Evolutionary conservation across 768 basidiomycete genomes (phyloP).

Genomic region (Psilocybe cyanescens): DNA sequence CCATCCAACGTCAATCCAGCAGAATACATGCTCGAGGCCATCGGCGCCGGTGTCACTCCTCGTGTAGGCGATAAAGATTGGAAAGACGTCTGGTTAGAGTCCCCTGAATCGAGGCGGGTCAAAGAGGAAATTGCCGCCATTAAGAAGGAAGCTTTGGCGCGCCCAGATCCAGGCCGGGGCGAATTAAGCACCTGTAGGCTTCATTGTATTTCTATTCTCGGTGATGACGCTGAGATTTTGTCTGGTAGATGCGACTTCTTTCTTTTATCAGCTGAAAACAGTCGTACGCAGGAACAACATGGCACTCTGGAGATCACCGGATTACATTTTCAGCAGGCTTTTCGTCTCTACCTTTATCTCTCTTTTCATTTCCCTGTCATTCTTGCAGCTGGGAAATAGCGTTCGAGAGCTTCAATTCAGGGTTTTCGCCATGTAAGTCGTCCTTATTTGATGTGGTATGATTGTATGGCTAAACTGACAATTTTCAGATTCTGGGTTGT

Average conservation of each 20-base stretch:
- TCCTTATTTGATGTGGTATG: neutral
- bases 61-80: conserved; percentile 82
- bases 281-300: conserved; percentile 70
- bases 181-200: conserved; percentile 52
- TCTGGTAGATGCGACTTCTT: conserved; percentile 68
- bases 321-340: conserved; percentile 84
- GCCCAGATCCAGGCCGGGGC: conserved; percentile 41
- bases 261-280: conserved; percentile 71
- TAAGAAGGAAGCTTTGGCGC: conserved; percentile 49
- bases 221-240: neutral
- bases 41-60: conserved; percentile 79
- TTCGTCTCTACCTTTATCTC: conserved; percentile 77
- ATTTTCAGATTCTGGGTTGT: conserved; percentile 62
- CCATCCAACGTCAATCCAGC: conserved; percentile 80
- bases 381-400: conserved; percentile 72
- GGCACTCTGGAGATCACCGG: conserved; percentile 82
- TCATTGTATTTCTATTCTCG: neutral
- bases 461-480: neutral
- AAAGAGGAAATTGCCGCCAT: conserved; percentile 48
- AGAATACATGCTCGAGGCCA: conserved; percentile 84
- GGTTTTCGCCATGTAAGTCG: conserved; percentile 68
- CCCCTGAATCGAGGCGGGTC: conserved; percentile 54
- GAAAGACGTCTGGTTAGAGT: conserved; percentile 84
- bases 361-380: conserved; percentile 75
- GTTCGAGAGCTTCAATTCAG: conserved; percentile 77